phyloP scores from a whole-genome alignment of 1,284 basidiomycete species.

The Marasmius sp. region DNA sequence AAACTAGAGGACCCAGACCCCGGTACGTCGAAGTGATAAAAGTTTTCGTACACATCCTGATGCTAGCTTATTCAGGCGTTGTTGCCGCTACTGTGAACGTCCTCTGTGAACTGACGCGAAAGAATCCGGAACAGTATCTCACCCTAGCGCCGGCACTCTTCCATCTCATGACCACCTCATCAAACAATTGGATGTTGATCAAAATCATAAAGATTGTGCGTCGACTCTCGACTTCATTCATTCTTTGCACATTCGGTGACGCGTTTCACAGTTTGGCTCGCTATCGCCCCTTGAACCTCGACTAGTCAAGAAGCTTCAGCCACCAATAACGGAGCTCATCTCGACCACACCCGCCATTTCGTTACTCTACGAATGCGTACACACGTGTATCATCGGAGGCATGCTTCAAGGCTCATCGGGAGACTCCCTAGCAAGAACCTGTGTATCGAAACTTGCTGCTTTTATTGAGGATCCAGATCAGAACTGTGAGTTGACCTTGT shows the following conservation, averaged over 20 bases:
- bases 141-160: conserved; percentile 91
- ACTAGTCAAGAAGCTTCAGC: conserved; percentile 90
- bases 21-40: conserved; percentile 40
- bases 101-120: conserved; percentile 88
- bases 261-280: conserved; percentile 73
- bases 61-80: conserved; percentile 58
- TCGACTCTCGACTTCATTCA: conserved; percentile 20
- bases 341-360: conserved; percentile 96
- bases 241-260: neutral
- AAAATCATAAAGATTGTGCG: conserved; percentile 94
- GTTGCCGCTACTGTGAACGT: conserved; percentile 93
- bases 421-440: conserved; percentile 82
- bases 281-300: conserved; percentile 91
- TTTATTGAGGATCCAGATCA: conserved; percentile 95
- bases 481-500: conserved; percentile 63
- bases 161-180: conserved; percentile 89
- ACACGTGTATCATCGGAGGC: conserved; percentile 95
- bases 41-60: neutral
- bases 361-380: conserved; percentile 96
- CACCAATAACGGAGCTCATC: conserved; percentile 93
- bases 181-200: conserved; percentile 99
- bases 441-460: conserved; percentile 90
- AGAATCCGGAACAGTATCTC: conserved; percentile 78
- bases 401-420: conserved; percentile 87
- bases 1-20: conserved; percentile 85